Evolutionary conservation across 257 asterid genomes (phyloP).

Genomic region (Nicotiana attenuata): DNA sequence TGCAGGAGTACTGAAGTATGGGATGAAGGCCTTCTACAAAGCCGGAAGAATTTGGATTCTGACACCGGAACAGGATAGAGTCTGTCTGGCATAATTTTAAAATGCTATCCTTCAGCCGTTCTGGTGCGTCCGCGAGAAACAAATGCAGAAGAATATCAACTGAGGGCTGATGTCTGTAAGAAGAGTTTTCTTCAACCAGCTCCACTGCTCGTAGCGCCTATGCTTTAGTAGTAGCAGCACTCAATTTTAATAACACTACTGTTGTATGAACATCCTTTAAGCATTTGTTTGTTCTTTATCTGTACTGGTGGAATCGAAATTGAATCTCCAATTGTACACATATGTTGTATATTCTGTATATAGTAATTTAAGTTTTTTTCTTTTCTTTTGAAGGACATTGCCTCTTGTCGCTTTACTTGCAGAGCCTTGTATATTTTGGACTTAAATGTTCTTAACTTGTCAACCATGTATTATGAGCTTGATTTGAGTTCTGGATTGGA

Average conservation of each 20-base stretch:
- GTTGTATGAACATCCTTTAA: background rate
- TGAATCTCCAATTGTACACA: too few relatives aligned
- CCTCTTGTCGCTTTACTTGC: too few relatives aligned
- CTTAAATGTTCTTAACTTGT: too few relatives aligned
- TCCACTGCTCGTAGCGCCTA: background rate
- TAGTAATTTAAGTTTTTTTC: too few relatives aligned
- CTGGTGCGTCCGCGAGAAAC: background rate
- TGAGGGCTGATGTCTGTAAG: background rate
- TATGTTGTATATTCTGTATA: too few relatives aligned
- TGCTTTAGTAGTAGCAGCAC: background rate
- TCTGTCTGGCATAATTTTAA: background rate
- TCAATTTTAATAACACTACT: background rate
- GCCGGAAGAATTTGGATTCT: conserved; percentile 49
- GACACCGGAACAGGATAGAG: conserved; percentile 11
- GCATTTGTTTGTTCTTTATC: background rate
- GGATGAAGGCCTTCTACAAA: conserved; percentile 81
- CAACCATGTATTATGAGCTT: too few relatives aligned
- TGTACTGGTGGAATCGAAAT: too few relatives aligned
- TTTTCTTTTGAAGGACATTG: too few relatives aligned
- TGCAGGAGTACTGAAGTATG: conserved; percentile 63
- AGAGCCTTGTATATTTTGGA: too few relatives aligned
- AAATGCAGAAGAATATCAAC: background rate
- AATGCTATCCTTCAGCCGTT: background rate
- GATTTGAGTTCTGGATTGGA: too few relatives aligned
- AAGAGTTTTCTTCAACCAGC: background rate